Evolutionary conservation across 106 monocot genomes (phyloP).

Genomic region (Alisma plantagoaquatica): DNA sequence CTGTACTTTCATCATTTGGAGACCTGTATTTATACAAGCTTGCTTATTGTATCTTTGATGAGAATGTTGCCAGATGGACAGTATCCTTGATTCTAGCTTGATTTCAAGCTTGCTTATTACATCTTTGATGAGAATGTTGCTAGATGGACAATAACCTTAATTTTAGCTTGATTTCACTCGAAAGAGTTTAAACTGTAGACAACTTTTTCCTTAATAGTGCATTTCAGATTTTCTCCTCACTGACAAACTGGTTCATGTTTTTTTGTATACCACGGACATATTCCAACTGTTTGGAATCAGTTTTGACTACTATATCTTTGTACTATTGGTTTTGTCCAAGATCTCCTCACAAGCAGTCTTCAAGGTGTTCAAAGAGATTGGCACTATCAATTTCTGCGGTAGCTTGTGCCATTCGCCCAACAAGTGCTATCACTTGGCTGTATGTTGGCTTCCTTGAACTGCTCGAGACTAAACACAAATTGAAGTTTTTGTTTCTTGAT

Average conservation of each 20-base stretch:
- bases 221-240: constrained; percentile 69
- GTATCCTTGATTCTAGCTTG: too few relatives aligned
- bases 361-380: constrained; percentile 42
- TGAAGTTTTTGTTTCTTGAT: constrained; percentile 61
- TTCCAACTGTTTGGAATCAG: constrained; percentile 83
- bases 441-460: constrained; percentile 76
- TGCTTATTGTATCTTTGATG: constrained; percentile 47
- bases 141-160: constrained; percentile 54
- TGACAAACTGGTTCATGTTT: constrained; percentile 93
- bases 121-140: constrained; percentile 60
- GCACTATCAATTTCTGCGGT: constrained; percentile 61
- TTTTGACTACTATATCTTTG: constrained; percentile 50
- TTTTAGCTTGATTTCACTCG: background rate
- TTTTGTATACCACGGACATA: constrained; percentile 86
- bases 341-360: constrained; percentile 18
- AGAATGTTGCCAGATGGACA: constrained; percentile 69
- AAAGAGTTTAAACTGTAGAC: background rate
- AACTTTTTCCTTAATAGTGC: constrained; percentile 22
- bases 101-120: constrained; percentile 52
- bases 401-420: constrained; percentile 85
- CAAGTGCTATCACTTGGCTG: constrained; percentile 91
- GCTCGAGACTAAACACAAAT: constrained; percentile 17
- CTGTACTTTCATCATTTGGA: constrained; percentile 78
- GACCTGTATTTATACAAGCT: constrained; percentile 88
- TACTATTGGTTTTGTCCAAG: constrained; percentile 68